Conservation (phyloP, 78 protist genomes). For the Bigelowiella natans region DNA sequence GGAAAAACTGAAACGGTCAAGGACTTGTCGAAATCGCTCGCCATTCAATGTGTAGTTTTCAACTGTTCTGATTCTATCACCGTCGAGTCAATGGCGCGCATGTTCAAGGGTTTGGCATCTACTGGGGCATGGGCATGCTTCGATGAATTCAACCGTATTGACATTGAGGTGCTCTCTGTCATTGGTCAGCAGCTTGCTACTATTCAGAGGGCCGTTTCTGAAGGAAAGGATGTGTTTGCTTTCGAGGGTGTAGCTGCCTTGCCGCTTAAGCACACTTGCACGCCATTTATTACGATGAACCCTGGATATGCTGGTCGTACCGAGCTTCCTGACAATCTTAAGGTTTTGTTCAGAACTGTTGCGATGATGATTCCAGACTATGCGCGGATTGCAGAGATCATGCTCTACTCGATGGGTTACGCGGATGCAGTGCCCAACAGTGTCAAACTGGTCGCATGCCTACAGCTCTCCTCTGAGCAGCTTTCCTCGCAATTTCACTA, state of each 20-base stretch:
- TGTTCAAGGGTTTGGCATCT: conserved; percentile 60
- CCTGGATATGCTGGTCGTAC: conserved; percentile 74
- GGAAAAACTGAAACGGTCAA: conserved; percentile 75
- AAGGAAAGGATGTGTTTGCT: background rate
- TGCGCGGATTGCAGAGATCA: conserved; percentile 79
- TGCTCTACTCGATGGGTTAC: conserved; percentile 45
- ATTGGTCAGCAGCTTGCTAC: background rate
- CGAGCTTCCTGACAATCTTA: conserved; percentile 69
- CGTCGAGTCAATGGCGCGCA: conserved; percentile 46
- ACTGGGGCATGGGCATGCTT: conserved; percentile 65
- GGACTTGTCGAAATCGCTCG: conserved; percentile 69
- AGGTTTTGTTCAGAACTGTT: conserved; percentile 74
- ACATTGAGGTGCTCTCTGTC: conserved; percentile 39
- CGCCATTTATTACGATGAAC: conserved; percentile 75
- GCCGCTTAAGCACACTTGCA: conserved; percentile 44
- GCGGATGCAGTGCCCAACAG: conserved; percentile 7
- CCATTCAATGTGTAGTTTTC: conserved; percentile 68
- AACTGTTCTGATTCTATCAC: conserved; percentile 66
- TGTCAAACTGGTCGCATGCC: conserved; percentile 20
- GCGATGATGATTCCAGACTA: conserved; percentile 86
- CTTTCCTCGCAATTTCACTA: conserved; percentile 47
- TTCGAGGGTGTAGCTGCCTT: background rate
- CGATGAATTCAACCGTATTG: conserved; percentile 67
- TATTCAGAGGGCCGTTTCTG: background rate
- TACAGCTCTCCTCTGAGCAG: conserved; percentile 37